Evolutionary conservation across 345 rosid genomes (phyloP), one percentile per base, ranked within the genome.

Genomic region (Boechera divaricarpa): DNA sequence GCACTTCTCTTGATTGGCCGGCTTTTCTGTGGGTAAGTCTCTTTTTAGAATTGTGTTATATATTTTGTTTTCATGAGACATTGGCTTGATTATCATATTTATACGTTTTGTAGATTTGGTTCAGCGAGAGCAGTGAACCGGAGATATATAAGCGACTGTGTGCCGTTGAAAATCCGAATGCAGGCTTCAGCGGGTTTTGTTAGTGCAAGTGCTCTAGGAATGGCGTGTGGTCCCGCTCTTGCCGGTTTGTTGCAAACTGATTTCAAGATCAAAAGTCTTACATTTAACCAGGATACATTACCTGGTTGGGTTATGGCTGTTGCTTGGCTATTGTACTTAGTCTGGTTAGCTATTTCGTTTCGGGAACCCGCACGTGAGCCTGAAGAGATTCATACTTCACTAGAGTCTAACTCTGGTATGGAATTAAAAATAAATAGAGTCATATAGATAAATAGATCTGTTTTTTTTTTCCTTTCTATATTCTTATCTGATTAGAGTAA

Each of bases 191-290:
- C 98, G 0, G 98, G 94, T 69, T 94, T 94, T 85, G 98, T 94
- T 68, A 94, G 98, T 82, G 98, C 98, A 59, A 94, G 98, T 88
- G 98, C 98, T 78, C 86, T 94, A n/a, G 98, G 98, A 76, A 92
- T 94, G 98, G 98, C 98, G 9, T 90, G 97, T 82, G 98, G 98
- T 82, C 98, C 98, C 58, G 98, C 96, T 86, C 90, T 94, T 80
- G 98, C 98, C 59, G 98, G 97, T 74, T 70, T 94, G 44, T 87
- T 94, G 61, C 98, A 94, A 79, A 87, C 80, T 9, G 77, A 87
- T 61, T 94, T 94, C 82, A 92, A 86, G 83, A 80, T 94, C 48
- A 87, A 81, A 82, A 86, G 82, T 77, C 39, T 92, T 5, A 89
- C 97, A 2, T 89, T 94, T 81, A 88, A 92, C 75, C 83, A 80